Conservation (phyloP, 441 rosid species). For the Euphorbia corollata region DNA sequence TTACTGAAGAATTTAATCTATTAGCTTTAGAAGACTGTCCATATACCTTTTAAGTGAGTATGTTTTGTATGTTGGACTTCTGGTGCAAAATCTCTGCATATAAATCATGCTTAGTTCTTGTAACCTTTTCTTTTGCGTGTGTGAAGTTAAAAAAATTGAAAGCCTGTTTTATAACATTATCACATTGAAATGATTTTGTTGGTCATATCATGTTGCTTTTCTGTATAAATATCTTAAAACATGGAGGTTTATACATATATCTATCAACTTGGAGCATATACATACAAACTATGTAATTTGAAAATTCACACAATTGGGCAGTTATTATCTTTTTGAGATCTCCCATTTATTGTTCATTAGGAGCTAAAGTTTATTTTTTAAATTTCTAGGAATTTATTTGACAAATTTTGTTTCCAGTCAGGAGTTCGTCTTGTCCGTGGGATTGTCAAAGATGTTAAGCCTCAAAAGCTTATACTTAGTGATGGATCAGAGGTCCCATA, state of each 20-base stretch:
- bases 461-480: slow-evolving; percentile 54
- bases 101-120: background rate
- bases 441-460: slow-evolving; percentile 73
- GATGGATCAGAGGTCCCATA: slow-evolving; percentile 85
- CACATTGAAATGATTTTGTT: background rate
- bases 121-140: background rate
- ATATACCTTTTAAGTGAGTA: background rate
- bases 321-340: background rate
- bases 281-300: background rate
- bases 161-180: background rate
- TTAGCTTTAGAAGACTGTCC: slow-evolving; percentile 7
- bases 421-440: slow-evolving; percentile 84
- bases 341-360: slow-evolving; percentile 1
- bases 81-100: background rate
- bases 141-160: background rate
- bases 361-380: background rate
- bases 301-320: background rate
- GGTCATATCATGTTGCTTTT: background rate
- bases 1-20: background rate
- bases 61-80: slow-evolving; percentile 6
- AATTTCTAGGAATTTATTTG: slow-evolving; percentile 5
- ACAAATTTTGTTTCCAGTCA: slow-evolving; percentile 39
- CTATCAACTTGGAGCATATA: background rate
- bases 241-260: background rate
- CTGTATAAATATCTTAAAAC: background rate